Percentiles rank a stretch among this genome's conserved stretches.
These are phyloP conservation scores for Metschnikowia corniflorae DNA, from an alignment of 805 yeast species.

Conservation along the genomic window DNA sequence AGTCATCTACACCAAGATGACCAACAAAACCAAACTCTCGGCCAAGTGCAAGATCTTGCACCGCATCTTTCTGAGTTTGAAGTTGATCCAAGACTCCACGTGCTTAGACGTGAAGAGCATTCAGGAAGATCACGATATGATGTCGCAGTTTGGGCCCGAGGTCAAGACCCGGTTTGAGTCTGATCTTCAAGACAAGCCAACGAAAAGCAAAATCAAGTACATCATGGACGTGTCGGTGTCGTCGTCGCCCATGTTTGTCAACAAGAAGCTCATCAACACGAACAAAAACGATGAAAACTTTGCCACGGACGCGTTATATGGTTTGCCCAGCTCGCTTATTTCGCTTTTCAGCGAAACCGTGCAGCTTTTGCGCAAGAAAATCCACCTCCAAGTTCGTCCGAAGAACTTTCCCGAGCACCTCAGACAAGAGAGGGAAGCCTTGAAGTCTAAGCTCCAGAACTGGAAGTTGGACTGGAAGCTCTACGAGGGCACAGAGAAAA, in stretches of 20 bases:
- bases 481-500: slow-evolving; percentile 18
- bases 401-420: slow-evolving; percentile 32
- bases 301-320: slow-evolving; percentile 78
- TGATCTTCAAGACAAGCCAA: slow-evolving; percentile 11
- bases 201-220: slow-evolving; percentile 17
- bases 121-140: slow-evolving; percentile 30
- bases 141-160: slow-evolving; percentile 29
- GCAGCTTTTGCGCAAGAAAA: slow-evolving; percentile 58
- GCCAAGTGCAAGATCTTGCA: slow-evolving; percentile 76
- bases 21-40: slow-evolving; percentile 58
- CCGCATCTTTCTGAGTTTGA: slow-evolving; percentile 71
- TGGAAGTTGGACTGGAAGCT: slow-evolving; percentile 81
- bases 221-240: slow-evolving; percentile 18
- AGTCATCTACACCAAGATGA: slow-evolving; percentile 67
- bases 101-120: slow-evolving; percentile 38
- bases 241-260: slow-evolving; percentile 39
- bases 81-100: slow-evolving; percentile 75
- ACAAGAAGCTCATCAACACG: slow-evolving; percentile 41
- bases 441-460: slow-evolving; percentile 47
- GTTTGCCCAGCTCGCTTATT: slow-evolving; percentile 78
- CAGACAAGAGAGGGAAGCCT: slow-evolving; percentile 19
- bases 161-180: slow-evolving; percentile 20
- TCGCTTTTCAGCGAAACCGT: slow-evolving; percentile 70
- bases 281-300: slow-evolving; percentile 54
- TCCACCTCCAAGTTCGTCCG: slow-evolving; percentile 42